Evolutionary conservation across 371 early-diverging fungal species (phyloP).

Genomic region (Rhizopus stolonifer): DNA sequence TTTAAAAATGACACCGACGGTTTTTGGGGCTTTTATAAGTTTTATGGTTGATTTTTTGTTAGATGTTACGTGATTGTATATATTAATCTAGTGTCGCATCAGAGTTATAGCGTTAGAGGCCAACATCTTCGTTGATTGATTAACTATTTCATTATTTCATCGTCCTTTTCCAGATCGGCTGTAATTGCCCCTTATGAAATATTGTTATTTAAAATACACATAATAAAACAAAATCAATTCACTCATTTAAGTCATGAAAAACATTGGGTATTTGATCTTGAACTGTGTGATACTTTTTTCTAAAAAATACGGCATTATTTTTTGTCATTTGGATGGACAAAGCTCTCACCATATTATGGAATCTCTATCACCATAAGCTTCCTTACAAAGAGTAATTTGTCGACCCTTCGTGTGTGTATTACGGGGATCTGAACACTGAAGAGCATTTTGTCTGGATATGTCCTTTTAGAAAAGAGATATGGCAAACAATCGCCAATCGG

Average conservation of each 20-base stretch:
- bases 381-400: no score
- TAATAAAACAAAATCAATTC: neutral
- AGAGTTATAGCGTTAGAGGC: conserved; percentile 6
- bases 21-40: conserved; percentile 11
- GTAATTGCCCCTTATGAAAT: conserved; percentile 3
- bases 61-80: conserved; percentile 13
- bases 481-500: no score
- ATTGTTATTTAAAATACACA: neutral
- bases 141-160: conserved; percentile 3
- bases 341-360: no score
- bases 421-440: no score
- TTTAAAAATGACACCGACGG: conserved; percentile 9
- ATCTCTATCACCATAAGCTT: no score
- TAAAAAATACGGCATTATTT: no score
- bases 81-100: conserved; percentile 7
- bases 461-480: no score
- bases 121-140: conserved; percentile 4
- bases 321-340: no score
- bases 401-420: no score
- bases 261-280: no score
- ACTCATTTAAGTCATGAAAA: neutral
- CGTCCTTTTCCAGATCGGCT: neutral
- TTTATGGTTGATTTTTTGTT: conserved; percentile 14
- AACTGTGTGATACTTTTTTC: no score
- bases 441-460: no score